Evolutionary conservation across 306 rosid species (phyloP).

Genomic region (Sicyos edulis): DNA sequence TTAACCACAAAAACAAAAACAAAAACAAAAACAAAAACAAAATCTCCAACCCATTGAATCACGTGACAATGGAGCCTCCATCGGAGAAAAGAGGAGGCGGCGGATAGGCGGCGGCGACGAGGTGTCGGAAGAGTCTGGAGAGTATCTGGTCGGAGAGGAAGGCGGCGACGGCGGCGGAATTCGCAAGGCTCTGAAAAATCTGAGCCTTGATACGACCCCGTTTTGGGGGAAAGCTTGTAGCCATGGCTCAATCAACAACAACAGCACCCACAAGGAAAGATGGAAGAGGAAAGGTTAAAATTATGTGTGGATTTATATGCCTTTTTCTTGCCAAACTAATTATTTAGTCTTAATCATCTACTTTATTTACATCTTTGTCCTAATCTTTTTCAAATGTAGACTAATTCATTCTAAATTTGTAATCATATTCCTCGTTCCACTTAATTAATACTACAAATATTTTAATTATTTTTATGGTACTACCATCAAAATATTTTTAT

Average conservation of each 20-base stretch:
- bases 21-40: too few species aligned
- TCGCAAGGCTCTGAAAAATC: conserved; percentile 21
- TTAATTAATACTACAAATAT: too few species aligned
- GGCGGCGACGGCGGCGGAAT: conserved; percentile 10
- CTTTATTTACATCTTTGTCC: too few species aligned
- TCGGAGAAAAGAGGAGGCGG: neutral
- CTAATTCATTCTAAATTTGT: too few species aligned
- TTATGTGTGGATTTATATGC: conserved; percentile 5
- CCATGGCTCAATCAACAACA: conserved; percentile 20
- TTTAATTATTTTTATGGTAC: too few species aligned
- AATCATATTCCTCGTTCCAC: too few species aligned
- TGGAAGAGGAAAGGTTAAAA: neutral
- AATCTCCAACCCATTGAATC: too few species aligned
- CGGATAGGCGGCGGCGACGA: neutral
- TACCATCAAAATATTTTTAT: too few species aligned
- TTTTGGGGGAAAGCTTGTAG: conserved; percentile 4
- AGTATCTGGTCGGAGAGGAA: neutral
- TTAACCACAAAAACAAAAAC: too few species aligned
- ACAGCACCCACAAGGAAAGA: neutral
- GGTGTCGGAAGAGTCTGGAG: neutral
- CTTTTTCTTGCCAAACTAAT: too few species aligned
- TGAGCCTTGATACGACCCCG: conserved; percentile 32
- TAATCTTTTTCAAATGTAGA: too few species aligned
- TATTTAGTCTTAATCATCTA: neutral
- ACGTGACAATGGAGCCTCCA: neutral